Evolutionary conservation across 805 yeast genomes (phyloP), one percentile per base, ranked within the genome.

Genomic region (Candida cerambycidarum): DNA sequence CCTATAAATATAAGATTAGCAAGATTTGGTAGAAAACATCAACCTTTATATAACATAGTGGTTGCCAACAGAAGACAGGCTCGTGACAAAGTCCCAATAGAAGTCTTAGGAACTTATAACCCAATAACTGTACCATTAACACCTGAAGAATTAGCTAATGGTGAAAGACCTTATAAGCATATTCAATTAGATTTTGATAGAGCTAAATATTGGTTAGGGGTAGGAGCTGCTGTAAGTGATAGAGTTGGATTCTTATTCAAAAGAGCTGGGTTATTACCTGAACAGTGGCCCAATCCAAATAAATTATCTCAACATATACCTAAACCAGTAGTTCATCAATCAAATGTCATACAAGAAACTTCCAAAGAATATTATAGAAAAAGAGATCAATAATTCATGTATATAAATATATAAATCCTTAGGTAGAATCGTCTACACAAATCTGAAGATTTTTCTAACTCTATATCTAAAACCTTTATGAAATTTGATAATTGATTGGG

Each of bases 171-270:
- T 10, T 73, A 76, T 38, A 92, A 93, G 61, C 89, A 89, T 52
- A 78, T 92, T 31, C 77, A 82, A 52, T 69, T 93, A 28, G 98
- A 93, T 60, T 89, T 93, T 59, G 80, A 81, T 50, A 80, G 97
- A 55, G 80, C 96, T 4, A 89, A 89, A 62, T 93, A 93, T 65
- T 93, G 99, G 99, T 69, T 93, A 27, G 96, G 97, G 55, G 96
- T 89, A 14, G 99, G 99, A 10, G 98, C 98, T 1, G 95, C 87
- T 60, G 95, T 97, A 5, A 81, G 92, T 17, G 89, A 85, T 33
- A 71, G 93, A 3, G 95, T 92, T 10, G 76, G 80, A 2, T 80
- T 80, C 51, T 67, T 93, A 40, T 78, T 93, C 60, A 82, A 80
- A 58, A 88, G 83, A 62, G 89, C 86, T 34, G 89, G 96, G 46